Percentiles rank a stretch among this genome's conserved stretches.
Evolutionary conservation across 2,329 filamentous ascomycete genomes (phyloP).

Genomic region (Cytospora schulzeri): DNA sequence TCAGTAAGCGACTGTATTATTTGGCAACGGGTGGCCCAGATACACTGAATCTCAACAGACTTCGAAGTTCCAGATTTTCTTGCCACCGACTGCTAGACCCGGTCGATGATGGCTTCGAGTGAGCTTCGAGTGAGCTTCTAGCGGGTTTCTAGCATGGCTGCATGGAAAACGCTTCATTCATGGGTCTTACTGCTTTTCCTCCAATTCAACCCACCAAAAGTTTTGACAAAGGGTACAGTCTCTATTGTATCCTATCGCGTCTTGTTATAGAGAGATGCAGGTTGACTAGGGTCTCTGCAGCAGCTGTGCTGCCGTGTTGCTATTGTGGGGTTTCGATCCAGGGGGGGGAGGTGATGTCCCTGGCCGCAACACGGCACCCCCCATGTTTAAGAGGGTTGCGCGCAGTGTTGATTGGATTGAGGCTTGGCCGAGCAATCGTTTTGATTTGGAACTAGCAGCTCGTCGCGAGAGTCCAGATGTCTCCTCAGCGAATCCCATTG

Average conservation of each 20-base stretch:
- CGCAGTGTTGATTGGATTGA: constrained; percentile 21
- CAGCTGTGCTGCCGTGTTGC: too few relatives aligned
- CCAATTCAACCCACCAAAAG: background rate
- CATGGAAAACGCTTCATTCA: background rate
- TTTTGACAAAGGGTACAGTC: background rate
- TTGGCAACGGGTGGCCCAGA: background rate
- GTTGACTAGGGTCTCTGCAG: constrained; percentile 14
- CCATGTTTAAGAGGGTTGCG: background rate
- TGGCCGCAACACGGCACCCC: constrained; percentile 21
- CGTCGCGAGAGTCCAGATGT: constrained; percentile 1
- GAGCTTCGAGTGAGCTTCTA: background rate
- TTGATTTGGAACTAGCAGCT: constrained; percentile 17
- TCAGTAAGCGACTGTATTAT: too few relatives aligned
- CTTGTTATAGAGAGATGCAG: background rate
- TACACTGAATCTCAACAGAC: background rate
- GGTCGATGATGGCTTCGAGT: too few relatives aligned
- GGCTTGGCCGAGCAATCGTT: constrained; percentile 13
- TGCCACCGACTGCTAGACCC: background rate
- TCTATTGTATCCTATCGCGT: too few relatives aligned
- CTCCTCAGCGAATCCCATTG: constrained; percentile 25
- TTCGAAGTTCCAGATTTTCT: background rate
- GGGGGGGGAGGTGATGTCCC: constrained; percentile 1
- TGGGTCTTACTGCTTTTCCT: background rate
- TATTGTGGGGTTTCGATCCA: background rate
- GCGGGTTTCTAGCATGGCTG: background rate